Evolutionary conservation across 2,329 filamentous ascomycete genomes (phyloP).

Genomic region (Alternaria sp.): DNA sequence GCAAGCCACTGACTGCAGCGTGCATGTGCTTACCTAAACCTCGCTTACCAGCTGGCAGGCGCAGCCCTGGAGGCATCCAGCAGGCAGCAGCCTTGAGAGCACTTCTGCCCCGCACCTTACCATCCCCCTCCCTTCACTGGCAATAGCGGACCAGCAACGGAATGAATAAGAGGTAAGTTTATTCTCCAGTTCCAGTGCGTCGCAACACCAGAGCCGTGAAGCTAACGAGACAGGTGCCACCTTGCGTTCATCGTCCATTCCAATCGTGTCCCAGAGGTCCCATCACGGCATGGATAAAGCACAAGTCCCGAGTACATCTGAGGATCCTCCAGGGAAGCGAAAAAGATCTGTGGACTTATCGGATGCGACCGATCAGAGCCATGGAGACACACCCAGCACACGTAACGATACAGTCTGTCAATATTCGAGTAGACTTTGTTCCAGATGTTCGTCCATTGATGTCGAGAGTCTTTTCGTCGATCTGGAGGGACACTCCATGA

Average conservation of each 20-base stretch:
- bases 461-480: not conserved
- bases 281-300: not conserved
- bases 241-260: not conserved
- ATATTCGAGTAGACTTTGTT: not conserved
- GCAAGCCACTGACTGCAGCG: not conserved
- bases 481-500: rapidly evolving
- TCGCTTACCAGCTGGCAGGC: not conserved
- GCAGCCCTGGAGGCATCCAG: not conserved
- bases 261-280: not conserved
- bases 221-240: not conserved
- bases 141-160: not conserved
- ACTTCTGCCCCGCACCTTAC: not conserved
- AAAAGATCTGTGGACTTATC: not conserved
- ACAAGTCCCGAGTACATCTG: not conserved
- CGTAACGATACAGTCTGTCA: not conserved
- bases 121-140: not conserved
- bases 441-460: not conserved
- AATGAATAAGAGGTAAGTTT: not conserved
- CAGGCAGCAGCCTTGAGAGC: not conserved
- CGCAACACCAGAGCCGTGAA: too few relatives aligned
- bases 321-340: not conserved
- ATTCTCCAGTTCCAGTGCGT: not conserved
- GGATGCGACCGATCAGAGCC: not conserved
- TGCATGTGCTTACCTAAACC: not conserved
- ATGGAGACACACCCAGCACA: not conserved